These are phyloP conservation scores for Zymoseptoria tritici DNA, from an alignment of 2,329 filamentous ascomycete species.

Conservation along the genomic window DNA sequence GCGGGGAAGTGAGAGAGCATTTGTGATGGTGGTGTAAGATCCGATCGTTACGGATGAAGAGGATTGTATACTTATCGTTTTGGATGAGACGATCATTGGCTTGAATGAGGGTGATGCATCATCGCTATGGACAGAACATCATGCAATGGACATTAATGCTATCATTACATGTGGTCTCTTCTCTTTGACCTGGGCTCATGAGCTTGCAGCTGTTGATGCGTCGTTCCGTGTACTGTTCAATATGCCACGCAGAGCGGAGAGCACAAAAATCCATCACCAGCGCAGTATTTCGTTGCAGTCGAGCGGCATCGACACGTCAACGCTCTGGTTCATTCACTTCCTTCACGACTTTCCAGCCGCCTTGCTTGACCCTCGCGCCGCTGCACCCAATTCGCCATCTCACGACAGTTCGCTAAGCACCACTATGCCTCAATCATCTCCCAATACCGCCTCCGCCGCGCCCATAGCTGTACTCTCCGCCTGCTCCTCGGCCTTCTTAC, in stretches of 20 bases:
- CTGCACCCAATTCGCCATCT: too few species aligned
- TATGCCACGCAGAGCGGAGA: neutral
- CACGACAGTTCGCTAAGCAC: too few species aligned
- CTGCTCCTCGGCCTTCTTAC: conserved; percentile 22
- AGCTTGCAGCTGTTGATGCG: neutral
- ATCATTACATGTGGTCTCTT: neutral
- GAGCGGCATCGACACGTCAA: too few species aligned
- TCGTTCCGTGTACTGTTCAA: neutral
- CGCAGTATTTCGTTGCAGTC: too few species aligned
- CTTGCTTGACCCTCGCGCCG: too few species aligned
- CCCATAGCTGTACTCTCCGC: conserved; percentile 21
- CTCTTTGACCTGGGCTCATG: neutral
- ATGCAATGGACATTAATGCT: neutral
- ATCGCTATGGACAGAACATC: neutral
- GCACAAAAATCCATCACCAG: too few species aligned
- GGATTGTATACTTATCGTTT: neutral
- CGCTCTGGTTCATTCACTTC: too few species aligned
- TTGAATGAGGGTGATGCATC: too few species aligned
- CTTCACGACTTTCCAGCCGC: too few species aligned
- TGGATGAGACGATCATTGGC: neutral
- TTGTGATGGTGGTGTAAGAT: neutral
- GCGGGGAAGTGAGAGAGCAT: conserved; percentile 19
- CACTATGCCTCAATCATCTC: conserved; percentile 12
- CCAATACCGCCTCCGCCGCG: conserved; percentile 22
- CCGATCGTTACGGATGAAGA: neutral